Evolutionary conservation across 2,329 filamentous ascomycete species (phyloP).

Genomic region (Fusarium protoensiforme): DNA sequence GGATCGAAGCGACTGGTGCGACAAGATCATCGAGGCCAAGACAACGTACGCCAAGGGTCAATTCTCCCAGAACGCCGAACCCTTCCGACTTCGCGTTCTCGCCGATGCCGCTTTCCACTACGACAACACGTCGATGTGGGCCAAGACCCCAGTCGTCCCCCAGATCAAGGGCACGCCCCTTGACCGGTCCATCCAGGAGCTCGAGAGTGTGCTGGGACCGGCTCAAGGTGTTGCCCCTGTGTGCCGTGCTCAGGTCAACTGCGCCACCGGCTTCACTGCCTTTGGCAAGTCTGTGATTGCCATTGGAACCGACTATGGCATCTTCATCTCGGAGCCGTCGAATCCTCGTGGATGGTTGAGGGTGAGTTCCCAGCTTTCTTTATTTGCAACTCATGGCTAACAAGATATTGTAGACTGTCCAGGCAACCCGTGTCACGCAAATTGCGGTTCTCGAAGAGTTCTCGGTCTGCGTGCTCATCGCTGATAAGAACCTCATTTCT

Average conservation of each 20-base stretch:
- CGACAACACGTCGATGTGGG: constrained; percentile 69
- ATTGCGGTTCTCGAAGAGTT: constrained; percentile 97
- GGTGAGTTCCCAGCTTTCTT: constrained; percentile 63
- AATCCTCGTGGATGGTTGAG: constrained; percentile 92
- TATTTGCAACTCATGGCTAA: constrained; percentile 22
- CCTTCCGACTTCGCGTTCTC: constrained; percentile 90
- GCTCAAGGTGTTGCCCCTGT: constrained; percentile 79
- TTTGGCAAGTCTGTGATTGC: constrained; percentile 89
- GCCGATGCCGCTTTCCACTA: constrained; percentile 93
- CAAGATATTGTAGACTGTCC: constrained; percentile 71
- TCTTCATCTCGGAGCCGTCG: constrained; percentile 87
- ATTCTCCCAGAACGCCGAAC: constrained; percentile 93
- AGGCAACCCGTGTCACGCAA: constrained; percentile 83
- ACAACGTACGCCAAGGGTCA: constrained; percentile 90
- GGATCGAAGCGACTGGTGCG: constrained; percentile 88
- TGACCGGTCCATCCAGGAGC: constrained; percentile 88
- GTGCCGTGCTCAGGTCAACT: constrained; percentile 89
- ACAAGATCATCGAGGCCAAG: constrained; percentile 94
- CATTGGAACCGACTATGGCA: constrained; percentile 93
- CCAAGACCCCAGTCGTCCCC: constrained; percentile 73
- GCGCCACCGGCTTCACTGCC: constrained; percentile 88
- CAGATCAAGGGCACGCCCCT: constrained; percentile 87
- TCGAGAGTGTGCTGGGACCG: constrained; percentile 81
- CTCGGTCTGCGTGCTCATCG: constrained; percentile 88
- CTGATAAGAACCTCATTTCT: constrained; percentile 90